Conservation (phyloP, 225 moss, liverwort and hornwort genomes). For the Marchantia paleacea region DNA sequence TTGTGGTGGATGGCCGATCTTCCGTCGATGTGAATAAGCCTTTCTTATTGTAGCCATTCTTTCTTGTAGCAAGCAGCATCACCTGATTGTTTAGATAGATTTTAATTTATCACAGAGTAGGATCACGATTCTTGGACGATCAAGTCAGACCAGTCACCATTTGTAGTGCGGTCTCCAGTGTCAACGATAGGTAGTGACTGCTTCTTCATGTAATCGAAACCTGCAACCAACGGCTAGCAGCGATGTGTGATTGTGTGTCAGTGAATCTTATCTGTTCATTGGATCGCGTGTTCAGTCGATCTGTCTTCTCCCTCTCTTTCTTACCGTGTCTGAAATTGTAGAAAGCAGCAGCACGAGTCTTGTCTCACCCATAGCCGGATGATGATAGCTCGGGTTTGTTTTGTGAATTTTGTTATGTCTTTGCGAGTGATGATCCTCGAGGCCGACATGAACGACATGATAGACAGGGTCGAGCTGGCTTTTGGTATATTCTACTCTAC, state of each 20-base stretch:
- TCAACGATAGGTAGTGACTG: not conserved
- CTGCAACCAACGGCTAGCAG: conserved; percentile 11
- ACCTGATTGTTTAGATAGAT: conserved; percentile 34
- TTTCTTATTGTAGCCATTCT: conserved; percentile 38
- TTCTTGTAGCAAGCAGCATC: conserved; percentile 32
- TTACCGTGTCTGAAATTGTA: not conserved
- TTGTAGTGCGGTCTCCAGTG: conserved; percentile 2
- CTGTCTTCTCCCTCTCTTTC: not conserved
- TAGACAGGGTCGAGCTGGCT: too few species aligned
- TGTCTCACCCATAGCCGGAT: too few species aligned
- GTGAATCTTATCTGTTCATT: not conserved
- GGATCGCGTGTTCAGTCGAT: not conserved
- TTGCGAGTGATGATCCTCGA: too few species aligned
- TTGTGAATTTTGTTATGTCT: too few species aligned
- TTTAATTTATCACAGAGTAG: conserved; percentile 32
- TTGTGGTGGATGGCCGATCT: conserved; percentile 22
- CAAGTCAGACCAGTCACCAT: conserved; percentile 6
- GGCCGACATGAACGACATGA: too few species aligned
- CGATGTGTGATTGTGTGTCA: not conserved
- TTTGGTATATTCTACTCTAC: too few species aligned
- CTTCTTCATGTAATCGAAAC: conserved; percentile 26
- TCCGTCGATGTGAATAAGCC: conserved; percentile 42
- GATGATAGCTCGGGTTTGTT: too few species aligned
- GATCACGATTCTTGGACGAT: conserved; percentile 35
- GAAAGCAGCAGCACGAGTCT: too few species aligned